Evolutionary conservation across 495 filamentous ascomycete species (phyloP).

Genomic region (Daldinia bambusicola): DNA sequence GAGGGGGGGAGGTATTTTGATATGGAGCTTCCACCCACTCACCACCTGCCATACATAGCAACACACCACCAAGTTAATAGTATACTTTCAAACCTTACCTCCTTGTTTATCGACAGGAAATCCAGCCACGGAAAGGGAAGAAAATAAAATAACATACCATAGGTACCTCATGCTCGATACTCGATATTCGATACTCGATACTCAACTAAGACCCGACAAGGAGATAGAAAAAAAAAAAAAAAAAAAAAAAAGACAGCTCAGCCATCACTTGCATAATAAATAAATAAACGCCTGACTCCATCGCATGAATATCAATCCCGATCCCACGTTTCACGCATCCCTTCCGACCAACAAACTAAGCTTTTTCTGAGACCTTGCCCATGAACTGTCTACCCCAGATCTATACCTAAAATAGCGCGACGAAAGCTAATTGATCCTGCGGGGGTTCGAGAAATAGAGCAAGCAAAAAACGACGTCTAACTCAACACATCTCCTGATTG

Average conservation of each 20-base stretch:
- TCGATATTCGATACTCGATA: background rate
- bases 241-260: background rate
- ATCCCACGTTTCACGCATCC: conserved; percentile 43
- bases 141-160: background rate
- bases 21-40: background rate
- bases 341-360: conserved; percentile 28
- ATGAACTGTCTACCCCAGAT: conserved; percentile 36
- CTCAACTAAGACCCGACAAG: background rate
- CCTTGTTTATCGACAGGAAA: conserved; percentile 3
- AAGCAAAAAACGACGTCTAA: background rate
- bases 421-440: conserved; percentile 28
- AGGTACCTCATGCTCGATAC: background rate
- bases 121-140: conserved; percentile 10
- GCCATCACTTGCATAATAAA: conserved; percentile 6
- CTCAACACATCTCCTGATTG: background rate
- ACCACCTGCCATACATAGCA: background rate
- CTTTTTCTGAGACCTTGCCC: conserved; percentile 26
- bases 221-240: background rate
- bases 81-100: conserved; percentile 2
- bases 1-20: too few species aligned
- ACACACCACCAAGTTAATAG: background rate
- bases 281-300: conserved; percentile 10
- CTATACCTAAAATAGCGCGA: conserved; percentile 24
- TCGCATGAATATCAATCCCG: conserved; percentile 38
- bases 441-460: conserved; percentile 6